These are phyloP conservation scores for Eucalyptus cloeziana DNA, from an alignment of 345 rosid genomes.

Conservation along the genomic window DNA sequence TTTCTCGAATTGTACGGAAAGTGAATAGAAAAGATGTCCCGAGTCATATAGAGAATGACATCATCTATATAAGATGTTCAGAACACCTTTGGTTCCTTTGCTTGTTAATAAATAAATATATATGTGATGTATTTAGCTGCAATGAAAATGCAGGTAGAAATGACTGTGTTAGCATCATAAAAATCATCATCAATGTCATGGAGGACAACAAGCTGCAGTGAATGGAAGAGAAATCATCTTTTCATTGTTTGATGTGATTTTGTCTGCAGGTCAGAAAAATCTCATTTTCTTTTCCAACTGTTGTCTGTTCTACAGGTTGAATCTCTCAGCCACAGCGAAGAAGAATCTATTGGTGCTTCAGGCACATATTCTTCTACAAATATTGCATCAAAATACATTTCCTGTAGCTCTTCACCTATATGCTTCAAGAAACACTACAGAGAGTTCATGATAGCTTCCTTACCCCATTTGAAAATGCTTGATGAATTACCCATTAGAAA, in stretches of 20 bases:
- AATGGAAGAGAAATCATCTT: neutral
- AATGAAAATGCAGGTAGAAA: neutral
- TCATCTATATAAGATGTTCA: neutral
- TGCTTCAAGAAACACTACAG: conserved; percentile 84
- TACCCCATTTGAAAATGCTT: conserved; percentile 60
- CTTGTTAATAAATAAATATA: neutral
- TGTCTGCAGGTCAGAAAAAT: neutral
- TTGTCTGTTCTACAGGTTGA: conserved; percentile 26
- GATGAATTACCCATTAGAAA: conserved; percentile 62
- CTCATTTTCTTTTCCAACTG: neutral
- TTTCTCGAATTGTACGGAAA: neutral
- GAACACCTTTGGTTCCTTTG: neutral
- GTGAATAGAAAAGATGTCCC: neutral
- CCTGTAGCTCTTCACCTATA: conserved; percentile 69
- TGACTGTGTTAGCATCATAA: neutral
- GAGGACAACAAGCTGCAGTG: neutral
- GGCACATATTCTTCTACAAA: conserved; percentile 14
- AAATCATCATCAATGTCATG: neutral
- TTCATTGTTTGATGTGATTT: neutral
- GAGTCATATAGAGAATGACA: neutral
- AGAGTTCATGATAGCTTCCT: conserved; percentile 73
- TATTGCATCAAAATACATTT: conserved; percentile 41
- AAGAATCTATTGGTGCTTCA: conserved; percentile 20
- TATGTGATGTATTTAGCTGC: neutral
- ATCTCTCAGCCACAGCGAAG: conserved; percentile 12